A percentile compares a stretch with the other conserved stretches of the same genome.
These are phyloP conservation scores for Liquidambar formosana DNA, from an alignment of 164 flowering plant species.

Conservation along the genomic window DNA sequence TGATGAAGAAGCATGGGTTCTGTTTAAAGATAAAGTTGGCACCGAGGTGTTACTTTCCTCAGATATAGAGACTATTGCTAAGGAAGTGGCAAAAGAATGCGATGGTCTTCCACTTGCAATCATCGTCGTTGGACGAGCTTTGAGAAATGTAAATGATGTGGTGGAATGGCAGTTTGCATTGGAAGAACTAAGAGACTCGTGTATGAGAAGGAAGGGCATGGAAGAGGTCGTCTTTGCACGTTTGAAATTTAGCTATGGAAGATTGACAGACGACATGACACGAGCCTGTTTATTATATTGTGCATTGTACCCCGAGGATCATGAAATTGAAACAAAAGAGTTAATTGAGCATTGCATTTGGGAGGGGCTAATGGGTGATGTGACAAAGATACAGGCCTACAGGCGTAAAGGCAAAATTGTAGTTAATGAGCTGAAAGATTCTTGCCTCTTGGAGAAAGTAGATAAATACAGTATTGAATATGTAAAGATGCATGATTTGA, in stretches of 20 bases:
- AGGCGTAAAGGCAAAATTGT: not conserved
- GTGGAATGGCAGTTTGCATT: conserved; percentile 14
- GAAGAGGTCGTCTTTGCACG: conserved; percentile 8
- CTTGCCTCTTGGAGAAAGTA: not conserved
- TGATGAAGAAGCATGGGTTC: not conserved
- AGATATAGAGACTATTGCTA: not conserved
- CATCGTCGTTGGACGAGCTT: not conserved
- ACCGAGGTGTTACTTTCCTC: not conserved
- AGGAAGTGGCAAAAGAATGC: conserved; percentile 2
- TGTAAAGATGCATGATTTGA: conserved; percentile 6
- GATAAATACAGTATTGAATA: not conserved
- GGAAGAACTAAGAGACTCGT: conserved; percentile 4
- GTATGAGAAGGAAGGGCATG: not conserved
- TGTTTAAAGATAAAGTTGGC: not conserved
- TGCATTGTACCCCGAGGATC: conserved; percentile 18
- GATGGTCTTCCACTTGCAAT: conserved; percentile 11
- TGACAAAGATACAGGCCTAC: not conserved
- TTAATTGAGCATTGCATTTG: not conserved
- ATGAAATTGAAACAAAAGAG: not conserved
- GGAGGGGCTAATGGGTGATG: not conserved
- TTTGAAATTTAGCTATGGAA: conserved; percentile 12
- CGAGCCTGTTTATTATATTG: conserved; percentile 16
- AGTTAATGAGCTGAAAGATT: not conserved
- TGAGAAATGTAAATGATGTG: conserved; percentile 4
- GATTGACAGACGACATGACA: not conserved